These are phyloP conservation scores for Zygotorulaspora chibaensis DNA, from an alignment of 805 yeast species.

Conservation along the genomic window DNA sequence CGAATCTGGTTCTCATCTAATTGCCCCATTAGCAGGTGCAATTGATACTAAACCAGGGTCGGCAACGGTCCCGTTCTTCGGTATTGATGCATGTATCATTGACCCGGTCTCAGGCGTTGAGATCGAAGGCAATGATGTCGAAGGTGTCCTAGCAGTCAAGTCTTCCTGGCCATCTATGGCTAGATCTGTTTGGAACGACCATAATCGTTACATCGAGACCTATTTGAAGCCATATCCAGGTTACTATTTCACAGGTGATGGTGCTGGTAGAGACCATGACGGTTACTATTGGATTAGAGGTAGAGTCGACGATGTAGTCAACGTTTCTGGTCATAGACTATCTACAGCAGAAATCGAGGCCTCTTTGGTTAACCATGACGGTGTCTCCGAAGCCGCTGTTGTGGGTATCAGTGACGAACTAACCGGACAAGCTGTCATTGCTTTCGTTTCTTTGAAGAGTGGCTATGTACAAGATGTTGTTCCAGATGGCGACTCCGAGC, in stretches of 20 bases:
- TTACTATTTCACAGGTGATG: slow-evolving; percentile 95
- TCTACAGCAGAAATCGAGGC: slow-evolving; percentile 99
- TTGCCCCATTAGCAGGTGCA: slow-evolving; percentile 92
- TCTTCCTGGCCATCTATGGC: slow-evolving; percentile 99
- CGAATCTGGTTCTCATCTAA: slow-evolving; percentile 92
- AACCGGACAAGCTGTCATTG: slow-evolving; percentile 97
- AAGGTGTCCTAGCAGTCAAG: slow-evolving; percentile 90
- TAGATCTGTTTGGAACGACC: slow-evolving; percentile 88
- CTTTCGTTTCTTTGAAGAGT: slow-evolving; percentile 78
- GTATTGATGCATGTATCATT: slow-evolving; percentile 83
- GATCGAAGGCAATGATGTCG: slow-evolving; percentile 81
- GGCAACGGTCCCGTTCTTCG: slow-evolving; percentile 95
- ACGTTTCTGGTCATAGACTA: slow-evolving; percentile 94
- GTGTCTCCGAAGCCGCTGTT: slow-evolving; percentile 93
- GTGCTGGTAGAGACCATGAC: slow-evolving; percentile 95
- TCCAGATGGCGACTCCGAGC: slow-evolving; percentile 29
- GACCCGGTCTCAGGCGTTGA: slow-evolving; percentile 92
- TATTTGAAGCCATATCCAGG: slow-evolving; percentile 92
- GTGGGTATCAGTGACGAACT: slow-evolving; percentile 92
- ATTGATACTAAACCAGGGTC: slow-evolving; percentile 96
- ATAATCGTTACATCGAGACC: slow-evolving; percentile 81
- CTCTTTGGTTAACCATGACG: slow-evolving; percentile 70
- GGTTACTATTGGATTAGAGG: slow-evolving; percentile 98
- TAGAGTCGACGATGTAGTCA: slow-evolving; percentile 97
- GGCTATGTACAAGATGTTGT: slow-evolving; percentile 35